phyloP scores from a whole-genome alignment of 495 filamentous ascomycete species.

The Xylaria cubensis region DNA sequence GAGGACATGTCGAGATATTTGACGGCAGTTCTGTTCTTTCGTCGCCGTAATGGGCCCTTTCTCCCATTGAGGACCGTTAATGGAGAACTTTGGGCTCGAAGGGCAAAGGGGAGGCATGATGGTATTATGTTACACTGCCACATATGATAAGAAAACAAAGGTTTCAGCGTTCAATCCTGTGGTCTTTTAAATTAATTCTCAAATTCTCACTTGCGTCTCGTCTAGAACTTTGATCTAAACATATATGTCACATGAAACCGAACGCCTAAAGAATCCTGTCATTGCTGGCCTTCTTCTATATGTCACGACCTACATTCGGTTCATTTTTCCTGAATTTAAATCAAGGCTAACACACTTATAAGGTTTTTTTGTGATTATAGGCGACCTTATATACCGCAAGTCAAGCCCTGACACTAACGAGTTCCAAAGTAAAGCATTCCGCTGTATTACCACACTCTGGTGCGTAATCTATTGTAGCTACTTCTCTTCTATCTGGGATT shows the following conservation, averaged over 20 bases:
- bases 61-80: not conserved
- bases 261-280: not conserved
- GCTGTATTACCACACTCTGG: not conserved
- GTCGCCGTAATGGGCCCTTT: not conserved
- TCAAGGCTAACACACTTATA: not conserved
- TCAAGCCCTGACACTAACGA: not conserved
- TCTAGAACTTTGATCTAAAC: not conserved
- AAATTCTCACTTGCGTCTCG: not conserved
- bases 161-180: not conserved
- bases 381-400: not conserved
- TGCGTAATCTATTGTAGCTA: not conserved
- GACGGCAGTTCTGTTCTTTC: not conserved
- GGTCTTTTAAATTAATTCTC: not conserved
- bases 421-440: not conserved
- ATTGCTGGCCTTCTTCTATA: not conserved
- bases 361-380: not conserved
- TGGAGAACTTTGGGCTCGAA: slow-evolving; percentile 5
- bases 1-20: not conserved
- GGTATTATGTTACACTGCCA: not conserved
- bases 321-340: not conserved
- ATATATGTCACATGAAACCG: not conserved
- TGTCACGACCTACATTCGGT: not conserved
- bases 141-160: slow-evolving; percentile 1
- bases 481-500: not conserved
- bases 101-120: slow-evolving; percentile 1